Conservation (phyloP, 169 alveolate genomes). For the Plasmodium knowlesi region DNA sequence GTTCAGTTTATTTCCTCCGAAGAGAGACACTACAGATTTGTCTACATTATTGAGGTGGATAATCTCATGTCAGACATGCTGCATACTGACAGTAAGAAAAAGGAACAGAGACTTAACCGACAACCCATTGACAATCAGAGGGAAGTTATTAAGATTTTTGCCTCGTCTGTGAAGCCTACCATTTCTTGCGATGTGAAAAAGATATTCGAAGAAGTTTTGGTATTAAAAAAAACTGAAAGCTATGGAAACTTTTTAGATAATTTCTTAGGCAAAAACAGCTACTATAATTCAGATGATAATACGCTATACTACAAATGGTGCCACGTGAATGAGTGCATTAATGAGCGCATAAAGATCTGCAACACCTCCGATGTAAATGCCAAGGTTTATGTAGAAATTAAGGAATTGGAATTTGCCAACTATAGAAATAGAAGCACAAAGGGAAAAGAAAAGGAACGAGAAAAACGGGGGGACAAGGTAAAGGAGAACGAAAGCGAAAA, state of each 20-base stretch:
- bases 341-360: slow-evolving; percentile 66
- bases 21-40: slow-evolving; percentile 62
- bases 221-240: slow-evolving; percentile 19
- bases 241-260: slow-evolving; percentile 6
- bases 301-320: slow-evolving; percentile 49
- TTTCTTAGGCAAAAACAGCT: slow-evolving; percentile 53
- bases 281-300: slow-evolving; percentile 53
- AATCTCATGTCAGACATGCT: neutral
- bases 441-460: neutral
- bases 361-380: slow-evolving; percentile 58
- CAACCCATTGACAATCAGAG: neutral
- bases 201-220: slow-evolving; percentile 57
- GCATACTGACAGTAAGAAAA: neutral
- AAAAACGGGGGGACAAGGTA: neutral
- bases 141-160: slow-evolving; percentile 43
- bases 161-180: slow-evolving; percentile 62
- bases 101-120: neutral
- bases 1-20: slow-evolving; percentile 60
- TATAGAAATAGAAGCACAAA: neutral
- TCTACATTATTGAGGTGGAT: slow-evolving; percentile 42
- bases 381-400: slow-evolving; percentile 35
- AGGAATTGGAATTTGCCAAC: slow-evolving; percentile 19
- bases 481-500: slow-evolving; percentile 13
- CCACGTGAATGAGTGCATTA: slow-evolving; percentile 52
- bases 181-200: slow-evolving; percentile 59